Evolutionary conservation across 768 basidiomycete genomes (phyloP).

Genomic region (Phaffia australis): DNA sequence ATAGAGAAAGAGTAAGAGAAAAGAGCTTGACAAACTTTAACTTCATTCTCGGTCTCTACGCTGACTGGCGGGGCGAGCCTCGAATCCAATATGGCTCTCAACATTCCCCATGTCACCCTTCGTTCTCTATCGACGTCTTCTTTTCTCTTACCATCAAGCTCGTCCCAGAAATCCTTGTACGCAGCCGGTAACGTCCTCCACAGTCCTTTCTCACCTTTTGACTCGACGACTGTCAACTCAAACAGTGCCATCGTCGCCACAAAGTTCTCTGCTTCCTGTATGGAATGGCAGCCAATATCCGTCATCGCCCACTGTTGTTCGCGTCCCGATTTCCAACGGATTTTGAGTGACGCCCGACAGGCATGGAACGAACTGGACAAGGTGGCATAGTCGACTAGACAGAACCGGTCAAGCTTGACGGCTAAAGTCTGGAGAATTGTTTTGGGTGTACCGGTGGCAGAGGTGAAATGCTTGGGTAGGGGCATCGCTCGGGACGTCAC

Average conservation of each 20-base stretch:
- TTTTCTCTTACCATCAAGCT: conserved; percentile 60
- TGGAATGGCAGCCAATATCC: conserved; percentile 66
- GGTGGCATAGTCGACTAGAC: conserved; percentile 55
- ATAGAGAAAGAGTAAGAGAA: not conserved
- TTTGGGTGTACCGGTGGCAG: conserved; percentile 62
- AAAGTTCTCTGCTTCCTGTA: conserved; percentile 77
- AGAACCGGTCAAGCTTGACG: conserved; percentile 52
- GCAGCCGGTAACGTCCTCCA: conserved; percentile 68
- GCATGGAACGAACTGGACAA: conserved; percentile 65
- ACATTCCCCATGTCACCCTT: conserved; percentile 56
- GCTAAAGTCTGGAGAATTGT: conserved; percentile 44
- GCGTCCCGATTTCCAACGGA: conserved; percentile 60
- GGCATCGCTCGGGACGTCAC: conserved; percentile 54
- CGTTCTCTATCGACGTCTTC: conserved; percentile 53
- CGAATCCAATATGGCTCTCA: conserved; percentile 51
- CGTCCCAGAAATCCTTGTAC: conserved; percentile 86
- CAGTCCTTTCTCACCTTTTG: conserved; percentile 25
- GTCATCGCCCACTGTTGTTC: conserved; percentile 66
- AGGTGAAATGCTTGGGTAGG: conserved; percentile 68
- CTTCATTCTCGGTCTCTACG: not conserved
- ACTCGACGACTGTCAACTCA: conserved; percentile 43
- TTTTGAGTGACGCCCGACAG: conserved; percentile 56
- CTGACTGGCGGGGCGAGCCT: conserved; percentile 22
- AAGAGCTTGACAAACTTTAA: conserved; percentile 45
- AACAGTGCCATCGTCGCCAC: conserved; percentile 77